These are phyloP conservation scores for Pouteria campechiana DNA, from an alignment of 179 eudicot genomes.

Conservation along the genomic window DNA sequence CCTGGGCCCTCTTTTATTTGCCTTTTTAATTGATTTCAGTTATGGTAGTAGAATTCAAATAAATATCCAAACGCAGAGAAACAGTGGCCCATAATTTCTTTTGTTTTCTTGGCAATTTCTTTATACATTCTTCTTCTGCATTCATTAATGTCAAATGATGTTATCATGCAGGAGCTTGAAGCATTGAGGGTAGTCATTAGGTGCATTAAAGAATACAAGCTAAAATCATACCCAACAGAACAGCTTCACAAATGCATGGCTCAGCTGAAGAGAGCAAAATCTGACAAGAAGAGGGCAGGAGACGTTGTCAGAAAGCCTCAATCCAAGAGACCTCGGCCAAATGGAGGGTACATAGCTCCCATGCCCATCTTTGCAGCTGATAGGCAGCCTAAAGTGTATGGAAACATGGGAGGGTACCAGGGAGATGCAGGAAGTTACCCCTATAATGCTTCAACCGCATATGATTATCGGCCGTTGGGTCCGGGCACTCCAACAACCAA, in stretches of 20 bases:
- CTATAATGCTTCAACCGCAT: too few relatives aligned
- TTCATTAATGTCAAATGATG: conserved; percentile 20
- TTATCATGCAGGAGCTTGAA: conserved; percentile 42
- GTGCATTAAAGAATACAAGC: conserved; percentile 42
- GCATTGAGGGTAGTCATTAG: conserved; percentile 37
- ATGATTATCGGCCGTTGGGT: too few relatives aligned
- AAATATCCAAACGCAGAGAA: too few relatives aligned
- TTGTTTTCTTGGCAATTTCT: background rate
- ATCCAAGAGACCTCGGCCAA: conserved; percentile 24
- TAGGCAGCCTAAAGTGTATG: too few relatives aligned
- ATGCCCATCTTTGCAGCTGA: too few relatives aligned
- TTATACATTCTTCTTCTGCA: background rate
- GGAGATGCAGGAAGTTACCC: too few relatives aligned
- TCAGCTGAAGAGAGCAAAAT: conserved; percentile 41
- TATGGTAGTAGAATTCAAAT: too few relatives aligned
- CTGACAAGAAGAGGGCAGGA: conserved; percentile 27
- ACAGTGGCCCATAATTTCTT: too few relatives aligned
- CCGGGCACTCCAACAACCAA: too few relatives aligned
- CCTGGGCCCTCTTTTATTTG: too few relatives aligned
- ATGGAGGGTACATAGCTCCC: conserved; percentile 18
- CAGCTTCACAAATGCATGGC: conserved; percentile 39
- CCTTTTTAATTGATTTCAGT: too few relatives aligned
- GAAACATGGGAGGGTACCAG: too few relatives aligned
- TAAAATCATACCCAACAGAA: conserved; percentile 46
- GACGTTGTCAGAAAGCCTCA: conserved; percentile 22